Base-by-base conservation (phyloP, 164 flowering plant genomes). In the Dillenia suffruticosa region DNA sequence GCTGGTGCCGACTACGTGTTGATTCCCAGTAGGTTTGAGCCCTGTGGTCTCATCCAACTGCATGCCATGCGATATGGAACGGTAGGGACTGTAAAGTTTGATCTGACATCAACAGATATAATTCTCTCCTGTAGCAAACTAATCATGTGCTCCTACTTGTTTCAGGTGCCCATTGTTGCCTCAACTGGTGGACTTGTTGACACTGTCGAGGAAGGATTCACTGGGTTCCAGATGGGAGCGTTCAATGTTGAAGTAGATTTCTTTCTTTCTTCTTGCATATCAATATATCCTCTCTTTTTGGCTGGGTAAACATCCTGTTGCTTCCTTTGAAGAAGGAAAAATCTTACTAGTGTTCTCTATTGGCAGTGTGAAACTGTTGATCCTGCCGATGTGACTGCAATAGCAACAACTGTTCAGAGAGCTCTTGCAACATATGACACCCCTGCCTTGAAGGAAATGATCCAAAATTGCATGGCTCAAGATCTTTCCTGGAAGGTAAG, bases 401-500 rank as follows among this genome's bases (percentile, higher is more conserved):
- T 91, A 10, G 75, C 78, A 15, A 75, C 50, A 8, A 71, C 82
- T 0, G 90, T 84, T 16, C 69, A 58, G 26, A 82, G 87, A 64
- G 96, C 97, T 26, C 72, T 87, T 46, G 69, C 70, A 15, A 65
- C 73, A 10, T 83, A 86, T 64, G 88, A 86, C 9, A 83, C 96
- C 11, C 77, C 78, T 48, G 89, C 92, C 50, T 67, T 82, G 9
- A 65, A 56, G 5, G 88, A 91, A 71, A 94, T 94, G 86, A 76
- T 91, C 8, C 51, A 69, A 51, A 94, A 88, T 52, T 80, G 93
- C 79, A 94, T 94, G 97, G 87, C 91, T 51, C 93, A 87, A 69
- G 98, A 94, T 60, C 82, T 91, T 40, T 94, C 98, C 44, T 94
- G 98, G 98, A 94, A 91, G 98, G 98, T 89, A 32, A 61, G 77